Evolutionary conservation across 352 stramenopile genomes (phyloP).

Genomic region (Phytophthora nicotianae): DNA sequence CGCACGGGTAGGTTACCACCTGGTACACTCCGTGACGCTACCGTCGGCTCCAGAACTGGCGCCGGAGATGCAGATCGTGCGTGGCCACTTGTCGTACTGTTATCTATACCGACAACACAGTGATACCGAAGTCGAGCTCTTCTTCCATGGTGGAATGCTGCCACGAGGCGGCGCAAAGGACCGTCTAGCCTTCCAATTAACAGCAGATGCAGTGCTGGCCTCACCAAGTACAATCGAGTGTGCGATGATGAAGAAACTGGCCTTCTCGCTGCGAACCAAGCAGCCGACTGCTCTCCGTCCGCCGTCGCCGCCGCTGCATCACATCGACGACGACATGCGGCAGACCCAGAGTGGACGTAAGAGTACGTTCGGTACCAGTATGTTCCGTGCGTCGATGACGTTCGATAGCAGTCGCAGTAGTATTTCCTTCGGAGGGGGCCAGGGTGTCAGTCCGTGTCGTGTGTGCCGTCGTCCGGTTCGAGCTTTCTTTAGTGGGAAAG

Average conservation of each 20-base stretch:
- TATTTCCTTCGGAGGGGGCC: constrained; percentile 13
- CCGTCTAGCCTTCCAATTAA: constrained; percentile 48
- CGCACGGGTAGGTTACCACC: constrained; percentile 55
- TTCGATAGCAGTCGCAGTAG: constrained; percentile 33
- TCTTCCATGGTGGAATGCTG: constrained; percentile 57
- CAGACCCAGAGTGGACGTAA: constrained; percentile 22
- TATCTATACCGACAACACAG: constrained; percentile 51
- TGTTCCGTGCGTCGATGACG: constrained; percentile 30
- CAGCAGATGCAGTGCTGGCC: constrained; percentile 48
- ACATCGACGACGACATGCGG: constrained; percentile 28
- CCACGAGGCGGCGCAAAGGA: constrained; percentile 56
- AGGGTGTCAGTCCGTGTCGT: constrained; percentile 18
- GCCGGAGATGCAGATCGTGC: constrained; percentile 71
- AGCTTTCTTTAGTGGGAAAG: constrained; percentile 34
- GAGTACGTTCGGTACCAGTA: constrained; percentile 20
- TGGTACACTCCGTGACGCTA: constrained; percentile 65
- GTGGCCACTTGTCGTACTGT: constrained; percentile 61
- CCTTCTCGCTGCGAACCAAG: constrained; percentile 58
- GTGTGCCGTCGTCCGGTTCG: constrained; percentile 31
- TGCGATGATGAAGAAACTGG: constrained; percentile 76
- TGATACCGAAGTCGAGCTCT: constrained; percentile 53
- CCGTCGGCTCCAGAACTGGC: constrained; percentile 54
- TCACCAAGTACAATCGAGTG: constrained; percentile 52
- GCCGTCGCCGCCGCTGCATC: constrained; percentile 32
- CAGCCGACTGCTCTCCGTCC: constrained; percentile 18